Percentiles rank a stretch among this genome's conserved stretches.
These are phyloP conservation scores for Neolentinus lepideus DNA, from an alignment of 1,284 basidiomycete species.

Conservation along the genomic window DNA sequence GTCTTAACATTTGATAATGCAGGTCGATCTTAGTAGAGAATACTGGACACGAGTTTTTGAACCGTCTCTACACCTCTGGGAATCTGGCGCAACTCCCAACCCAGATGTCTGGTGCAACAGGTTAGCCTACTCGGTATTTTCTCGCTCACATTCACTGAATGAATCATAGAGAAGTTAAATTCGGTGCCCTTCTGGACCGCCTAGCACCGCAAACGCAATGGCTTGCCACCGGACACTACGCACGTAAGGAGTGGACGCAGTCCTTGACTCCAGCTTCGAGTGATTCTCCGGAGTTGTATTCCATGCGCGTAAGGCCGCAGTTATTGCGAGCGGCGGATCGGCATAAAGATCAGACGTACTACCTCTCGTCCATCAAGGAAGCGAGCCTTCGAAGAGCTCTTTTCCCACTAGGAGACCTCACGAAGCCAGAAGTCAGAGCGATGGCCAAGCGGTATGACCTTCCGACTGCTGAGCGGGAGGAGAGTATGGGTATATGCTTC, in stretches of 20 bases:
- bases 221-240: slow-evolving; percentile 73
- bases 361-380: slow-evolving; percentile 76
- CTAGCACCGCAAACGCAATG: slow-evolving; percentile 42
- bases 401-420: slow-evolving; percentile 71
- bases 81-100: slow-evolving; percentile 79
- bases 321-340: slow-evolving; percentile 62
- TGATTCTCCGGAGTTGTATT: slow-evolving; percentile 20
- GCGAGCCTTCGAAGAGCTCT: slow-evolving; percentile 57
- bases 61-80: slow-evolving; percentile 74
- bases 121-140: slow-evolving; percentile 29
- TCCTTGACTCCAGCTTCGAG: slow-evolving; percentile 8
- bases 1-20: slow-evolving; percentile 6
- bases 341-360: slow-evolving; percentile 92
- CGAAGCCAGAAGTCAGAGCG: slow-evolving; percentile 69
- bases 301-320: slow-evolving; percentile 29
- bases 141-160: slow-evolving; percentile 2
- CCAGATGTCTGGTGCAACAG: slow-evolving; percentile 93
- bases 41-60: slow-evolving; percentile 91
- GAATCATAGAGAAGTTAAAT: slow-evolving; percentile 79
- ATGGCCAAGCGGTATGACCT: slow-evolving; percentile 66
- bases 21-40: slow-evolving; percentile 80
- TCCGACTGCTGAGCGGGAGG: slow-evolving; percentile 73
- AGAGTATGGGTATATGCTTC: slow-evolving; percentile 98
- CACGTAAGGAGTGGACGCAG: slow-evolving; percentile 5
- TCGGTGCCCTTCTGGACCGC: slow-evolving; percentile 76